Base-by-base conservation (phyloP, 2,329 filamentous ascomycete genomes). In the Cordyceps javanica region DNA sequence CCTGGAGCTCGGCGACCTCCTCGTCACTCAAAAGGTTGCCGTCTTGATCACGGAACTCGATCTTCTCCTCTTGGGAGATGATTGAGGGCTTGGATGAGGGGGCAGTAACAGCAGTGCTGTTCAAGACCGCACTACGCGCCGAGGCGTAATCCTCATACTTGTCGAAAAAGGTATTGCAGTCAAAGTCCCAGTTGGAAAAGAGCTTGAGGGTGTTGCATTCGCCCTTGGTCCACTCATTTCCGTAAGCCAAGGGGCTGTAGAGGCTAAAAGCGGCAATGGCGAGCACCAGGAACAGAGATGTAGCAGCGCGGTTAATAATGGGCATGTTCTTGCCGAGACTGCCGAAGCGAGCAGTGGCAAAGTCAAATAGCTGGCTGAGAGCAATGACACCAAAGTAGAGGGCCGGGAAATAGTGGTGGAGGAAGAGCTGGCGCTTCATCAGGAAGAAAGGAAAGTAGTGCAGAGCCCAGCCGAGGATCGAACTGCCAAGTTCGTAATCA, bases 371-470 rank as follows among this genome's bases (percentile, higher is more conserved):
- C 73, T 97, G 93, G 72, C 88, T 94, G 58, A 97, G 81, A 9
- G 89, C 86, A 64, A 97, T 87, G 67, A 99, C 86, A 61, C 89
- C 91, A 70, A 99, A 99, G 77, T 96, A 96, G 14, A 99, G 83
- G 2, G 94, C 94, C 0, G 94, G 94, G 74, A 99, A 94, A 74
- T 99, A 99, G 76, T 99, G 94, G 73, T 99, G 94, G 61, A 99
- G 80, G 82, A 99, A 99, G 36, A 99, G 86, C 75, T 99, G 94
- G 66, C 94, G 91, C 70, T 94, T 86, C 94, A 99, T 97, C 59
- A 99, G 82, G 77, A 86, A 99, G 78, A 99, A 99, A 11, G 94
- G 94, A 80, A 99, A 97, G 78, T 97, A 99, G 75, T 99, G 94
- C 73, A 99, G 88, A 49, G 90, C 91, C 94, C 94, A 99, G 64